phyloP scores from a whole-genome alignment of 148 eudicot genomes.

The Cornus suecica region DNA sequence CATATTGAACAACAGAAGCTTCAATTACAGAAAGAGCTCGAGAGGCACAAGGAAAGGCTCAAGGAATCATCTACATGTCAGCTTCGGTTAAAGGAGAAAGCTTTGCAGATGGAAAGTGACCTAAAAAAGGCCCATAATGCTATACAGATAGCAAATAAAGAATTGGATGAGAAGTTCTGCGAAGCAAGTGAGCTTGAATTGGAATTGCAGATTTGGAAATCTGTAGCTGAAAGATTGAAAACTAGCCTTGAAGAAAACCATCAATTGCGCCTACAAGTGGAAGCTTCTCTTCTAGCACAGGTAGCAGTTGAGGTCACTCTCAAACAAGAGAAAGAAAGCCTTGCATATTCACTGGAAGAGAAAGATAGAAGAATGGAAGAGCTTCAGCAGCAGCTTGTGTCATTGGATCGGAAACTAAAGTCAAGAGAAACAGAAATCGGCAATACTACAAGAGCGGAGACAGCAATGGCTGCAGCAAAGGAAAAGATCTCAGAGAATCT shows the following conservation, averaged over 20 bases:
- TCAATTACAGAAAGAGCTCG: slow-evolving; percentile 35
- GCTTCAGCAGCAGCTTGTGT: slow-evolving; percentile 42
- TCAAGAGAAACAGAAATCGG: slow-evolving; percentile 12
- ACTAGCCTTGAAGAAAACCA: slow-evolving; percentile 45
- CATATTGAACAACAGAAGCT: slow-evolving; percentile 24
- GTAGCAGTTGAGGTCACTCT: slow-evolving; percentile 58
- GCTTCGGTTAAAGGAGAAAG: slow-evolving; percentile 28
- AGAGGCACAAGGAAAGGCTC: slow-evolving; percentile 39
- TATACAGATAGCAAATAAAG: slow-evolving; percentile 46
- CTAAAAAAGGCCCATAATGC: slow-evolving; percentile 37
- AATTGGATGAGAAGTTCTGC: slow-evolving; percentile 49
- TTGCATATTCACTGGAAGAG: slow-evolving; percentile 27
- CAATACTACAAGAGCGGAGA: not conserved
- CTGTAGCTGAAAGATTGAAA: slow-evolving; percentile 48
- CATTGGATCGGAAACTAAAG: slow-evolving; percentile 26
- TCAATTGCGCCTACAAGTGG: slow-evolving; percentile 55
- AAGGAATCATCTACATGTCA: slow-evolving; percentile 28
- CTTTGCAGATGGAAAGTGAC: slow-evolving; percentile 32
- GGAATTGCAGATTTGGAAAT: slow-evolving; percentile 68
- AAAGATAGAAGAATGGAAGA: slow-evolving; percentile 37
- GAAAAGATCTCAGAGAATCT: slow-evolving; percentile 8
- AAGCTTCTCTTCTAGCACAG: slow-evolving; percentile 71
- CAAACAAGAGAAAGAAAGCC: slow-evolving; percentile 46
- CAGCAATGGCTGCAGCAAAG: not conserved
- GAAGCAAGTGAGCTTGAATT: slow-evolving; percentile 64